Evolutionary conservation across 768 basidiomycete species (phyloP), one percentile per base, ranked within the genome.

Genomic region (Boletus reticulatus): DNA sequence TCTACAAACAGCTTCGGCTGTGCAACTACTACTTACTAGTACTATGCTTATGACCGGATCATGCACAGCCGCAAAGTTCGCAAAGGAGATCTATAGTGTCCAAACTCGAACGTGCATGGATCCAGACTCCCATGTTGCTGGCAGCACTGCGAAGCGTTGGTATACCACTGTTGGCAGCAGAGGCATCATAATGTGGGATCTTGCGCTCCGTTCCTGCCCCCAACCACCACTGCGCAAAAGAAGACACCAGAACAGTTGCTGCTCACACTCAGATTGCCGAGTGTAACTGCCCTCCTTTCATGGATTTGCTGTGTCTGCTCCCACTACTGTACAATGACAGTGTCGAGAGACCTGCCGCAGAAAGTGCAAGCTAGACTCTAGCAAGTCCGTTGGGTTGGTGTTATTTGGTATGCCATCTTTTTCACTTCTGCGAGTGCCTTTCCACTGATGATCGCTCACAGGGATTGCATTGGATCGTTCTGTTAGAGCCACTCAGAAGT

Each of bases 251-350:
- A 0, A 92, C 89, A 8, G 77, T 88, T 29, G 92, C 94, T 14
- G 94, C 92, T 2, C 76, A 77, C 53, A 71, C 78, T 50, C 87
- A 92, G 67, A 81, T 68, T 8, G 69, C 44, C 58, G 75, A 48
- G 78, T 77, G n/a, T n/a, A n/a, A n/a, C n/a, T n/a, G n/a, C n/a
- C n/a, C 67, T 63, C 72, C 77, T 53, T 68, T 92, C 57, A 75
- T 87, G 76, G 88, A 94, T 56, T 80, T 84, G 55, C 68, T 96
- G 4, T 92, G 92, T 53, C 94, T 94, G 0, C 95, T 97, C 72
- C 92, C 94, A 67, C 81, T 97, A 76, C 67, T 93, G 36, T 97
- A 97, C 67, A 80, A 82, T 11, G 94, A 97, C 68, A 94, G 94
- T 1, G 85, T 94, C 2, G 94, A 97, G 67, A 74, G 94, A 10